A percentile compares a stretch with the other conserved stretches of the same genome.
phyloP scores from a whole-genome alignment of 768 basidiomycete species.

The Mycena pura region DNA sequence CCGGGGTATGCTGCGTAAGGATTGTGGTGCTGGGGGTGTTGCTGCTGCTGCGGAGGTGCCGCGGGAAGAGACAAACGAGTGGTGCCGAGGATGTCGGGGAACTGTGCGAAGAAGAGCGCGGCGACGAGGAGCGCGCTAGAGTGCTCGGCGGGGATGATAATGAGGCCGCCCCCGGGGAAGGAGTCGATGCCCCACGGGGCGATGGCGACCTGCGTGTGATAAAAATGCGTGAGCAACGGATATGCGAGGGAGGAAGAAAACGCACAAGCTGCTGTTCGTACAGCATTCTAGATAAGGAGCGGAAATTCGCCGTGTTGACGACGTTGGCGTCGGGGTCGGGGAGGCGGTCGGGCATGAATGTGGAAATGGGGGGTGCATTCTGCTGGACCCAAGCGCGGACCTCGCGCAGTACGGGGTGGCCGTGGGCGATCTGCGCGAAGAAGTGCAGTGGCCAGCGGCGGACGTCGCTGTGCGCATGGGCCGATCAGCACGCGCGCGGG shows the following conservation, averaged over 20 bases:
- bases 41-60: slow-evolving; percentile 15
- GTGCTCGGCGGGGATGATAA: slow-evolving; percentile 59
- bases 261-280: slow-evolving; percentile 61
- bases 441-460: slow-evolving; percentile 62
- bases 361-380: slow-evolving; percentile 57
- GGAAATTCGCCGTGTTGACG: slow-evolving; percentile 61
- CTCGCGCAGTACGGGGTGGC: slow-evolving; percentile 50
- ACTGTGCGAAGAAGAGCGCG: slow-evolving; percentile 55
- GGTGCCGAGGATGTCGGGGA: slow-evolving; percentile 55
- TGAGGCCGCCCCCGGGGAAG: slow-evolving; percentile 55
- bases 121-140: slow-evolving; percentile 59
- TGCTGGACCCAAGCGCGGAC: slow-evolving; percentile 59
- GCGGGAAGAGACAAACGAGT: slow-evolving; percentile 21
- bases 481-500: slow-evolving; percentile 31
- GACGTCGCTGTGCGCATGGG: slow-evolving; percentile 44
- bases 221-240: neutral
- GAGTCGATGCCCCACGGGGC: slow-evolving; percentile 57
- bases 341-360: slow-evolving; percentile 68
- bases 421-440: slow-evolving; percentile 51
- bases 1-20: slow-evolving; percentile 8
- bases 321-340: slow-evolving; percentile 54
- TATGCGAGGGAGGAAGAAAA: slow-evolving; percentile 7
- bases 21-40: slow-evolving; percentile 14
- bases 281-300: slow-evolving; percentile 58
- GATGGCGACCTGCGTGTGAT: slow-evolving; percentile 53